These are phyloP conservation scores for Botrytis aclada DNA, from an alignment of 2,329 filamentous ascomycete species.

Conservation along the genomic window DNA sequence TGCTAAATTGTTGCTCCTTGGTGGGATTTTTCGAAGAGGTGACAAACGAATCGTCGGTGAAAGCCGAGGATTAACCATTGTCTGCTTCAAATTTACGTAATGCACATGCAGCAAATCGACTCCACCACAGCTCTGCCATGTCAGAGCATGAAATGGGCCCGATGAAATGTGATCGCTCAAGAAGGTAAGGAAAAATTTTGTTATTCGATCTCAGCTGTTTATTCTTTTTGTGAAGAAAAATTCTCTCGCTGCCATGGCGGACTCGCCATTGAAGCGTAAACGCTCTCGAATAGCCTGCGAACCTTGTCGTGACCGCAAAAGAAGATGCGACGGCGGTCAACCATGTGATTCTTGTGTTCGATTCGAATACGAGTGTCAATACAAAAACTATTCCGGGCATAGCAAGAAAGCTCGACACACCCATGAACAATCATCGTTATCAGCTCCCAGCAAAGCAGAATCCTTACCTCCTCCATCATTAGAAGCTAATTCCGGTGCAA, in stretches of 20 bases:
- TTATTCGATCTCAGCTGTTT: neutral
- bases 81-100: neutral
- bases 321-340: constrained; percentile 9
- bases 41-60: too few relatives aligned
- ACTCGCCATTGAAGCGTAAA: constrained; percentile 5
- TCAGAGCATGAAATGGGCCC: neutral
- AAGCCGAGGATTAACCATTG: neutral
- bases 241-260: neutral
- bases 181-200: neutral
- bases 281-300: constrained; percentile 14
- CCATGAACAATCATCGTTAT: neutral
- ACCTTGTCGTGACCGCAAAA: constrained; percentile 14
- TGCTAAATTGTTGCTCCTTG: neutral
- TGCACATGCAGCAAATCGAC: neutral
- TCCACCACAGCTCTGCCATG: neutral
- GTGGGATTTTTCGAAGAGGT: neutral
- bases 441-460: neutral
- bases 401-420: neutral
- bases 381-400: neutral
- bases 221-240: neutral
- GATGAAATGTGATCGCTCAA: neutral
- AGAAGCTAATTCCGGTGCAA: constrained; percentile 5
- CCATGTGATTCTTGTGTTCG: constrained; percentile 12
- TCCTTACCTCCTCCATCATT: neutral
- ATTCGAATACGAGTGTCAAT: constrained; percentile 5